These are phyloP conservation scores for Colletotrichum cordylinicola DNA, from an alignment of 2,329 filamentous ascomycete genomes.

Conservation along the genomic window DNA sequence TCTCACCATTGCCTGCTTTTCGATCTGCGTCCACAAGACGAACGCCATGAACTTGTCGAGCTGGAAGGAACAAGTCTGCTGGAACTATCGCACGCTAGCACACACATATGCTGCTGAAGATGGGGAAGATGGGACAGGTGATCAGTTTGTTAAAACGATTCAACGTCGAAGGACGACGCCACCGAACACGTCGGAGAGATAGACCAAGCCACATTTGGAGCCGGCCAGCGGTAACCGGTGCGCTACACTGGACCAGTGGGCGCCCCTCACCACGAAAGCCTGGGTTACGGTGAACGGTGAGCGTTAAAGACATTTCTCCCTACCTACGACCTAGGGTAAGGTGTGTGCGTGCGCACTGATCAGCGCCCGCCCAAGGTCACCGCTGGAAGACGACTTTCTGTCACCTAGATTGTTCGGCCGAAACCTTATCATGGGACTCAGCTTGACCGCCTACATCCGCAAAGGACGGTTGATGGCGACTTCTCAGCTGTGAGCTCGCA, in stretches of 20 bases:
- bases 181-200: neutral
- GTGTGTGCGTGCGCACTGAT: neutral
- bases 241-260: no score
- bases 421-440: neutral
- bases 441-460: no score
- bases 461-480: no score
- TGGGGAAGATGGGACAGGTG: neutral
- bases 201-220: neutral
- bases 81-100: neutral
- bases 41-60: neutral
- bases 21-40: neutral
- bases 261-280: no score
- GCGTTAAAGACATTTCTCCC: no score
- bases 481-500: neutral
- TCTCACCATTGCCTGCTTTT: neutral
- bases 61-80: neutral
- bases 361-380: neutral
- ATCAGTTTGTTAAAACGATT: neutral
- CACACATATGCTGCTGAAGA: neutral
- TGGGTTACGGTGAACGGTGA: neutral
- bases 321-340: neutral
- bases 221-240: neutral
- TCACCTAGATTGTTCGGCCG: constrained; percentile 1
- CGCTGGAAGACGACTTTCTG: neutral
- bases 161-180: neutral